Evolutionary conservation across 2,329 filamentous ascomycete genomes (phyloP).

Genomic region (Knufia fluminis): DNA sequence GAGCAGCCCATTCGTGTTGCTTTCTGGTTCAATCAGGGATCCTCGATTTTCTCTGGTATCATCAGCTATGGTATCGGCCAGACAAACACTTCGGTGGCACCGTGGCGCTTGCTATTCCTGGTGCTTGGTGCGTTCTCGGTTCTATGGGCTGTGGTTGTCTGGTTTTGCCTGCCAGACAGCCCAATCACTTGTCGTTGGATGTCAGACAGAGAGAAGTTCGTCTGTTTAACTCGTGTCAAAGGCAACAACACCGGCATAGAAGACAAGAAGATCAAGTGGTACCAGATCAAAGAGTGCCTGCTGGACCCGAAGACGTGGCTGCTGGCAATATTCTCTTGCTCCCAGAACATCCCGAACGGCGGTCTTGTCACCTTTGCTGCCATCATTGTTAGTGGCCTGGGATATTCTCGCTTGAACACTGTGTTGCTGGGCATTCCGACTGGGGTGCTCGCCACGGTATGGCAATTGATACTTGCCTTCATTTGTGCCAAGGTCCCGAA

Average conservation of each 20-base stretch:
- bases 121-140: constrained; percentile 45
- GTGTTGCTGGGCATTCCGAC: neutral
- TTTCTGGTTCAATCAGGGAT: constrained; percentile 18
- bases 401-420: neutral
- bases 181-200: constrained; percentile 50
- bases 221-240: constrained; percentile 35
- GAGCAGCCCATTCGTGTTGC: constrained; percentile 24
- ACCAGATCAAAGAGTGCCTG: constrained; percentile 27
- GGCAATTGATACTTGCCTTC: neutral
- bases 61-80: constrained; percentile 48
- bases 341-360: constrained; percentile 31
- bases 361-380: constrained; percentile 30
- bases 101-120: constrained; percentile 53
- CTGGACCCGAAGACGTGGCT: constrained; percentile 32
- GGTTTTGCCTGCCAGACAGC: constrained; percentile 42
- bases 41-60: constrained; percentile 24
- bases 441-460: neutral
- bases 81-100: constrained; percentile 33
- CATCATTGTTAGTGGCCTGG: constrained; percentile 31
- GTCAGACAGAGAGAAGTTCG: constrained; percentile 42
- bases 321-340: constrained; percentile 27
- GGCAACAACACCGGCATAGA: constrained; percentile 20
- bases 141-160: constrained; percentile 42
- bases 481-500: neutral
- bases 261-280: constrained; percentile 15